Conservation (phyloP, 805 yeast species). For the Candida easanensis region DNA sequence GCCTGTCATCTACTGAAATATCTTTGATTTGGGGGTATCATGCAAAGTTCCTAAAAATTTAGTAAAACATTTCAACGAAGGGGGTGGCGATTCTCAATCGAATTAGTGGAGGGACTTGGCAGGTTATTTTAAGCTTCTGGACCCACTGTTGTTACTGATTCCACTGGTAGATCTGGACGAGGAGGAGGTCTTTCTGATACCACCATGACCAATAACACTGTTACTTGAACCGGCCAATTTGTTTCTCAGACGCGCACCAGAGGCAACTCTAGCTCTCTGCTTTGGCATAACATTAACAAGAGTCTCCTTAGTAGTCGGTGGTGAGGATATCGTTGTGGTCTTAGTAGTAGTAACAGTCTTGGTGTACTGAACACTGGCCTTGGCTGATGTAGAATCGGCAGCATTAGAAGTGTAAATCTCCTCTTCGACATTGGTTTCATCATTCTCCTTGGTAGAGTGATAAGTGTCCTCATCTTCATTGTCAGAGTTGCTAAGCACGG, state of each 20-base stretch:
- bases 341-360: conserved; percentile 29
- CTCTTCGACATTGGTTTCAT: conserved; percentile 3
- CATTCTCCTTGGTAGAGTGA: conserved; percentile 24
- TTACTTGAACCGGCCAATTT: conserved; percentile 22
- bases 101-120: background rate
- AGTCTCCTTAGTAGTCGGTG: conserved; percentile 27
- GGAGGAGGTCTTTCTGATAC: conserved; percentile 26
- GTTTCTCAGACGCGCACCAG: conserved; percentile 31
- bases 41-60: background rate
- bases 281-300: conserved; percentile 23
- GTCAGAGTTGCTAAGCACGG: conserved; percentile 23
- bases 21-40: background rate
- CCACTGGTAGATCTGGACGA: conserved; percentile 26
- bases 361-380: conserved; percentile 25
- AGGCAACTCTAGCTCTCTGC: conserved; percentile 24
- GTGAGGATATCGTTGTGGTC: conserved; percentile 30
- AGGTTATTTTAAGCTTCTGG: background rate
- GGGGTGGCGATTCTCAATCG: background rate
- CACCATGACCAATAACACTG: conserved; percentile 26
- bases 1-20: background rate
- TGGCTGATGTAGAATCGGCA: background rate
- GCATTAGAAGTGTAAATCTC: conserved; percentile 2
- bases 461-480: conserved; percentile 28
- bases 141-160: conserved; percentile 1
- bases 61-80: background rate